phyloP scores from a whole-genome alignment of 805 yeast genomes.

The Wickerhamomyces hampshirensis region DNA sequence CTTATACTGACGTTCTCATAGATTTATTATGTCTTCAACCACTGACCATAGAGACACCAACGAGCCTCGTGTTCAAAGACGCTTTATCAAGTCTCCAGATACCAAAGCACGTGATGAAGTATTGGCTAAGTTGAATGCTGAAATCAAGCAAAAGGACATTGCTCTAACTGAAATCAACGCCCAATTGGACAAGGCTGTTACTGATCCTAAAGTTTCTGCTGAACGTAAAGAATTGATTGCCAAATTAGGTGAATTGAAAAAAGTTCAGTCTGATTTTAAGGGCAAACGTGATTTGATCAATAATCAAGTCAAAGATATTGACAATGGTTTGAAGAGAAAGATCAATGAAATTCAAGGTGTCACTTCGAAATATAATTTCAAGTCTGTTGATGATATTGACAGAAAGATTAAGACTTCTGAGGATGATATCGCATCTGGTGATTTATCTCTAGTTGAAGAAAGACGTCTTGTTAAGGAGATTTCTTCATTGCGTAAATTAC shows the following conservation, averaged over 20 bases:
- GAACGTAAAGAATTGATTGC: conserved; percentile 51
- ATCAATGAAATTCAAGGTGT: conserved; percentile 67
- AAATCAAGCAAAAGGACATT: conserved; percentile 58
- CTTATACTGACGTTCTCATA: no score
- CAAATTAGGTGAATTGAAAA: conserved; percentile 41
- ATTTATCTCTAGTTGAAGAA: conserved; percentile 86
- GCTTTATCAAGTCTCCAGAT: conserved; percentile 72
- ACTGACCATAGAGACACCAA: conserved; percentile 10
- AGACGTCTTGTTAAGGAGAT: conserved; percentile 81
- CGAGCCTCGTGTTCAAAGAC: conserved; percentile 24
- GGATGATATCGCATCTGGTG: conserved; percentile 69
- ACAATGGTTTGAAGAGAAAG: conserved; percentile 67
- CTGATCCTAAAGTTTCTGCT: conserved; percentile 42
- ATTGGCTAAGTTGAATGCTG: conserved; percentile 48
- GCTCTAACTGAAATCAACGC: conserved; percentile 47
- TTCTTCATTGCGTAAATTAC: conserved; percentile 72
- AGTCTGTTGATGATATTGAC: conserved; percentile 64
- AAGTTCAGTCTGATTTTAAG: conserved; percentile 43
- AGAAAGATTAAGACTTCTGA: conserved; percentile 63
- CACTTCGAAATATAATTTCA: conserved; percentile 67
- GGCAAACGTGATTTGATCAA: conserved; percentile 39
- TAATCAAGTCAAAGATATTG: conserved; percentile 69
- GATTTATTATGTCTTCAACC: no score
- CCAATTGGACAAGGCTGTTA: conserved; percentile 49
- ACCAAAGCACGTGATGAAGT: conserved; percentile 56